Evolutionary conservation across 2,329 filamentous ascomycete species (phyloP), one percentile per base, ranked within the genome.

Genomic region (Colletotrichum sp.): DNA sequence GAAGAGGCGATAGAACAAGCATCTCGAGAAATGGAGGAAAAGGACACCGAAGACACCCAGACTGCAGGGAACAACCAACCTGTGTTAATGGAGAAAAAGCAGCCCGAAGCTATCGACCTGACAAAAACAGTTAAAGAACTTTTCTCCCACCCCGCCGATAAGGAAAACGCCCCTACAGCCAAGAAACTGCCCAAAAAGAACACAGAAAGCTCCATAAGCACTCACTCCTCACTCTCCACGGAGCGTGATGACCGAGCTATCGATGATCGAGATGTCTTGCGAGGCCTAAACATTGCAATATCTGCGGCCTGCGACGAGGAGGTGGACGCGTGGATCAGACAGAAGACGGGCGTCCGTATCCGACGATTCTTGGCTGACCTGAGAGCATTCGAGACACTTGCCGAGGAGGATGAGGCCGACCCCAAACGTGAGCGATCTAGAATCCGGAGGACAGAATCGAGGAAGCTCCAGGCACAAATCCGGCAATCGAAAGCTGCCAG

Each of bases 361-460:
- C 86, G 91, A 39, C 87, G 86, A 8, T 91, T 92, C 76, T 80
- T 92, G 18, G 89, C 89, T 6, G 89, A 91, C 78, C 79, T 92
- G 48, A 88, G 86, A 78, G 85, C 85, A 1, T 86, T 91, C 60
- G 89, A 91, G 71, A 84, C 84, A 15, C 78, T 91, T 55, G 83
- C 83, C 3, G 82, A 84, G 16, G 82, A 84, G 16, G 76, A 79
- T 1, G 69, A 79, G 9, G 78, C 56, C 7, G 81, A 82, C 34
- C 78, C 78, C 10, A 78, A 76, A 58, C 77, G 79, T 27, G 78
- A 82, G 60, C 80, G 80, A 22, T 80, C 79, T 7, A 80, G 78
- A 58, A 79, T 78, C 68, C 81, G 82, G 74, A 79, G 79, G 64
- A 78, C 79, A 8, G 83, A 85, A 62, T 82, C 84, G 76, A 83